A percentile compares a stretch with the other conserved stretches of the same genome.
phyloP scores from a whole-genome alignment of 2,329 filamentous ascomycete species.

The Fusarium camptoceras region DNA sequence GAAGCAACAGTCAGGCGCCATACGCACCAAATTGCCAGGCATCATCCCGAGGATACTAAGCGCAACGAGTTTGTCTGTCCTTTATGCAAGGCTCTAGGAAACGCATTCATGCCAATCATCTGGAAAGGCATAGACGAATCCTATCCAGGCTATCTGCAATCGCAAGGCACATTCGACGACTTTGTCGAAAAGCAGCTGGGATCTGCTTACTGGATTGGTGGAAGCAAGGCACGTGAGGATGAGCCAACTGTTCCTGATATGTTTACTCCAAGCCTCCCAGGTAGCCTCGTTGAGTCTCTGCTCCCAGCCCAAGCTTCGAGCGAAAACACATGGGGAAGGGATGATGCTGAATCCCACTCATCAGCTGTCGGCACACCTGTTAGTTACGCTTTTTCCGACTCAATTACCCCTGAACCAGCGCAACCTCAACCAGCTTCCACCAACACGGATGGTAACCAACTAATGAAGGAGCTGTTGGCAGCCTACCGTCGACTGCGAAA shows the following conservation, averaged over 20 bases:
- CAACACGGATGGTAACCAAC: slow-evolving; percentile 40
- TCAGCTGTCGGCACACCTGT: slow-evolving; percentile 54
- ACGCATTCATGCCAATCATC: slow-evolving; percentile 92
- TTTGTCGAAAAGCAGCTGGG: slow-evolving; percentile 74
- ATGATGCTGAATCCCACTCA: slow-evolving; percentile 51
- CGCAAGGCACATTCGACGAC: slow-evolving; percentile 70
- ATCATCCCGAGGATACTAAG: slow-evolving; percentile 85
- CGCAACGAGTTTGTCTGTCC: slow-evolving; percentile 95
- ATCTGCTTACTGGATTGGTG: slow-evolving; percentile 56
- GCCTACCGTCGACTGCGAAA: slow-evolving; percentile 72
- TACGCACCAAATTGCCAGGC: slow-evolving; percentile 89
- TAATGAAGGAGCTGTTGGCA: slow-evolving; percentile 66
- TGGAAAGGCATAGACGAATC: slow-evolving; percentile 94
- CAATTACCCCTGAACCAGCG: slow-evolving; percentile 43
- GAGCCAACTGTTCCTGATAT: slow-evolving; percentile 48
- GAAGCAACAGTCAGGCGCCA: slow-evolving; percentile 87
- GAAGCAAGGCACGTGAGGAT: slow-evolving; percentile 53
- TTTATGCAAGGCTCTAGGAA: slow-evolving; percentile 95
- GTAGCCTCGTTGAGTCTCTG: slow-evolving; percentile 53
- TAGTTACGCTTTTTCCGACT: slow-evolving; percentile 57
- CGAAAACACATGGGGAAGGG: slow-evolving; percentile 57
- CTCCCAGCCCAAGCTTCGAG: slow-evolving; percentile 52
- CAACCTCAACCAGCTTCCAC: slow-evolving; percentile 27
- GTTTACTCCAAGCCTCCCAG: slow-evolving; percentile 53
- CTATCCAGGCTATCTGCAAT: slow-evolving; percentile 78